Evolutionary conservation across 257 asterid genomes (phyloP), one percentile per base, ranked within the genome.

Genomic region (Pogostemon cablin): DNA sequence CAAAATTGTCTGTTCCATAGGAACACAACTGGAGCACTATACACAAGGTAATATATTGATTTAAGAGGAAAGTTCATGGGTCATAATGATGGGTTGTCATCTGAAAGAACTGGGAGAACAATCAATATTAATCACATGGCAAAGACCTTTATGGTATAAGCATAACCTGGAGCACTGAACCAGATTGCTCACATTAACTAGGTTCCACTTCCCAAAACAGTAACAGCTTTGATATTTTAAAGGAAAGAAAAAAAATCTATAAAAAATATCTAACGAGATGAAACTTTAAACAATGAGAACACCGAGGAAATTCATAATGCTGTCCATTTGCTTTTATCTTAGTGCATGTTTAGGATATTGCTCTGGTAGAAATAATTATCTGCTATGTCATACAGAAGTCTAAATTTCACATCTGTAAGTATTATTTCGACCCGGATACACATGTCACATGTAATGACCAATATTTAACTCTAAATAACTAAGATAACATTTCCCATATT

Each of bases 61-160:
- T 67, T 69, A 57, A 41, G 8, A 65, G 44, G 73, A 46, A 58
- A 12, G 40, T 46, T 55, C 48, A 34, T 7, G 37, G 52, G 15
- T 48, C 62, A n/a, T 43, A 17, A 58, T 32, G 56, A 67, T 35
- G 61, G 40, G 11, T 6, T 10, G 64, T 48, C 50, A 34, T 74
- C 39, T 0, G 39, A 54, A 65, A 65, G 20, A 44, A 63, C 65
- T 43, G 72, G 66, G 56, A 59, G 49, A 65, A 61, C 40, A 44
- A 39, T 7, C 39, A 32, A 15, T 72, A 39, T 56, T 50, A 52
- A 74, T 55, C 62, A 49, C 62, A 59, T 49, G 70, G 41, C 32
- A 43, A 37, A 42, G 38, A 43, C 46, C 75, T 60, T 67, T 4
- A 47, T 40, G 68, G 39, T 12, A 12, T 32, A 39, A 41, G 60